phyloP scores from a whole-genome alignment of 2,329 filamentous ascomycete genomes.

The Chaetomium sp. region DNA sequence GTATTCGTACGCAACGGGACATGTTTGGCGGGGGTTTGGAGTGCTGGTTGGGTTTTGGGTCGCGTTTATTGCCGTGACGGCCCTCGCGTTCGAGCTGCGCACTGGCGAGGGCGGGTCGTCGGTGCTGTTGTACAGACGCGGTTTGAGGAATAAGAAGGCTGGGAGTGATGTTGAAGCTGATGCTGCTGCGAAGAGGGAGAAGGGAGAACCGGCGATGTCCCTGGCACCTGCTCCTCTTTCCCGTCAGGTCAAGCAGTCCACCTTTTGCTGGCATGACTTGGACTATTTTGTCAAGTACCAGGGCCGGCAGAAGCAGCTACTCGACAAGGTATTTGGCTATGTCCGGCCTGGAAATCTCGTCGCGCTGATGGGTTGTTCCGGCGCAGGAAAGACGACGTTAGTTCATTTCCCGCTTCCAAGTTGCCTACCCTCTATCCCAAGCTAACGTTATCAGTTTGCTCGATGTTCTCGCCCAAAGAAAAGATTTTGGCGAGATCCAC shows the following conservation, averaged over 20 bases:
- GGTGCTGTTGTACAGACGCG: conserved; percentile 5
- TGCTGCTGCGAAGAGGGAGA: not conserved
- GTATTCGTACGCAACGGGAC: conserved; percentile 12
- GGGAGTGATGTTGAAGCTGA: not conserved
- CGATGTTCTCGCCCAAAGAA: conserved; percentile 10
- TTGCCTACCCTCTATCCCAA: not conserved
- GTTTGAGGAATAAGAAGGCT: conserved; percentile 6
- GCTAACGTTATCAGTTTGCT: conserved; percentile 3
- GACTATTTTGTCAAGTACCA: conserved; percentile 14
- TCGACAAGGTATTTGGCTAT: conserved; percentile 10
- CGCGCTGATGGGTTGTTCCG: conserved; percentile 8
- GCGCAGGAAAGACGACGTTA: conserved; percentile 14
- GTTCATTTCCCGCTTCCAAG: not conserved
- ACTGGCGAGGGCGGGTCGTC: conserved; percentile 1
- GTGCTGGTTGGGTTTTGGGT: conserved; percentile 13
- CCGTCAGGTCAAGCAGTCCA: conserved; percentile 1
- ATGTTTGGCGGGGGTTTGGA: conserved; percentile 9
- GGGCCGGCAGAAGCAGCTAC: conserved; percentile 11
- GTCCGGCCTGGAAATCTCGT: conserved; percentile 8
- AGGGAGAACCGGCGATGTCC: not conserved
- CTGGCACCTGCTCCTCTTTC: not conserved
- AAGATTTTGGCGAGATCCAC: conserved; percentile 15
- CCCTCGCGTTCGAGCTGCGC: conserved; percentile 7
- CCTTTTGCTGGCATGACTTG: conserved; percentile 10
- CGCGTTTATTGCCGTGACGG: conserved; percentile 2